Evolutionary conservation across 2,329 filamentous ascomycete genomes (phyloP), one percentile per base, ranked within the genome.

Genomic region (Fusarium sp.): DNA sequence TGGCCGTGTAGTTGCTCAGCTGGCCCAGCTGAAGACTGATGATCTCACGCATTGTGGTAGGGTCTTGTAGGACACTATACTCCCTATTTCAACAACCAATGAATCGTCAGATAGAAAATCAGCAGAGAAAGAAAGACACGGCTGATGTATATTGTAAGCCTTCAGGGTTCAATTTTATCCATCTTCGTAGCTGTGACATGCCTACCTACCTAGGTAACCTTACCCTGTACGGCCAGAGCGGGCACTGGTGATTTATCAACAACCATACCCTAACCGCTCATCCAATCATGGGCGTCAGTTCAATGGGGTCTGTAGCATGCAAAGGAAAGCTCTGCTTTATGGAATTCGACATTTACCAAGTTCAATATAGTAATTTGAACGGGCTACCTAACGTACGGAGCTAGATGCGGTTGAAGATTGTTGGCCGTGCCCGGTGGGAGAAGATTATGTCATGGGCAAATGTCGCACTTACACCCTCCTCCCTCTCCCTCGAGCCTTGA

Each of bases 21-120:
- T 96, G 90, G 38, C 95, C 95, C 57, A 98, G 87, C 81, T 99
- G 95, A 41, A 99, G 81, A 1, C 94, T 97, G 60, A 99, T 82
- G 60, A 98, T 92, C 77, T 99, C 95, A 77, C 93, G 92, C 95
- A 99, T 98, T 31, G 9, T 31, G 23, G 8, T 6, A 25, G 8
- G 23, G 23, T 25, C 23, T 25, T 25, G 23, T 8, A 8, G 23
- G 23, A 25, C 23, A 25, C 23, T 25, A 7, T 25, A 25, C 23
- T 8, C 8, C 23, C 6, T 25, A 5, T 8, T 7, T 6, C 23
- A 25, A 25, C 8, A 25, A 8, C 4, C 23, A 25, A 25, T 25
- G 23, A 25, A 25, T 25, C 23, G 2, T 25, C 6, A 8, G 23
- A 25, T 25, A 25, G 6, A 4, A 25, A 25, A 8, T 25, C 23